Evolutionary conservation across 164 flowering plant species (phyloP), one percentile per base, ranked within the genome.

Genomic region (Protea cynaroides): DNA sequence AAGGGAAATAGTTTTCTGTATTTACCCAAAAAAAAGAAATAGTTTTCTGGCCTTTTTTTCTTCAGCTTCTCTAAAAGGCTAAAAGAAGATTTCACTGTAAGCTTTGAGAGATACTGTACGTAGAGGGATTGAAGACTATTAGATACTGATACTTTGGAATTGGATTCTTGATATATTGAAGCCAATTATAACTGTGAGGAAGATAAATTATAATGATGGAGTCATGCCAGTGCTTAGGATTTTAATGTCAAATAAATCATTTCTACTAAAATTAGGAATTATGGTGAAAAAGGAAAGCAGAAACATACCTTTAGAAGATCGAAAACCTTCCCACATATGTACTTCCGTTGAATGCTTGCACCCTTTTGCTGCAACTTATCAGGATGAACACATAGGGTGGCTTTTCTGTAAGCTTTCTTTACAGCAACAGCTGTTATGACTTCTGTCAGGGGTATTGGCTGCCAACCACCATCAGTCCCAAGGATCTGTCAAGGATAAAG

Each of bases 321-420:
- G 73, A 90, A 93, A 65, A 93, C 98, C 75, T 90, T 90, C 78
- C 88, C 98, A 49, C 94, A 90, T 56, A 81, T 81, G 78, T 93
- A 87, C 80, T 90, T 93, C 67, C 90, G 97, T 65, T 81, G 92
- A 69, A 87, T 80, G 80, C 76, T 87, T 18, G 97, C 96, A 63
- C 98, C 89, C 7, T 93, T 86, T 58, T 93, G 98, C 74, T 90
- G 98, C 69, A 93, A 71, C 78, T 90, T 90, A 75, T 93, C 98
- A 52, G 97, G 97, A 72, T 93, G 98, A 38, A 90, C 96, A 72
- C 78, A 86, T 6, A 90, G 90, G 58, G 96, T 83, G 68, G 98
- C 97, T 65, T 84, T 93, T 51, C 92, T 78, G 78, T 93, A 93
- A 58, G 96, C 94, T 72, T 82, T 90, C 76, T 87, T 93, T 6